A percentile compares a stretch with the other conserved stretches of the same genome.
Evolutionary conservation across 1,284 basidiomycete species (phyloP).

Genomic region (Bondarzewia mesenterica): DNA sequence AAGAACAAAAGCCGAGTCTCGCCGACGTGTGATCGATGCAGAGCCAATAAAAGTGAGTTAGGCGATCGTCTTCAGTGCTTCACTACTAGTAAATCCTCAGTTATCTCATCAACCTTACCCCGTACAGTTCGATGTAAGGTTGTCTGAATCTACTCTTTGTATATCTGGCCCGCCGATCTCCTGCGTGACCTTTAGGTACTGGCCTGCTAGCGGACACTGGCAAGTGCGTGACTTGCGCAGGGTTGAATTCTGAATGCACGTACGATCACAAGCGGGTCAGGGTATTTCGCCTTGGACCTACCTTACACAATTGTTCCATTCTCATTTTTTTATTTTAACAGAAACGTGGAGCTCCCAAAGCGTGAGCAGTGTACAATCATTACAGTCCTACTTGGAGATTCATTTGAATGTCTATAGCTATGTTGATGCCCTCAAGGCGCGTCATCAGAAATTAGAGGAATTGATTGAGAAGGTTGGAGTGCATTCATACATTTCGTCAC

Average conservation of each 20-base stretch:
- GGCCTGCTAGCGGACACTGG: not conserved
- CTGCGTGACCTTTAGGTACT: not conserved
- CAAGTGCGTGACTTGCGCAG: slow-evolving; percentile 9
- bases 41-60: slow-evolving; percentile 12
- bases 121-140: not conserved
- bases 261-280: slow-evolving; percentile 8
- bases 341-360: slow-evolving; percentile 24
- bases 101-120: not conserved
- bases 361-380: too few species aligned
- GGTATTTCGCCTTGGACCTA: too few species aligned
- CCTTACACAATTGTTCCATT: slow-evolving; percentile 21
- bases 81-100: too few species aligned
- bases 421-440: slow-evolving; percentile 64
- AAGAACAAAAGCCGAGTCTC: slow-evolving; percentile 9
- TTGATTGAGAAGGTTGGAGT: slow-evolving; percentile 46
- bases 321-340: not conserved
- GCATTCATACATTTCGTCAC: not conserved
- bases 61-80: too few species aligned
- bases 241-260: slow-evolving; percentile 3
- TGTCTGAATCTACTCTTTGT: not conserved
- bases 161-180: not conserved
- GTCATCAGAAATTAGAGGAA: slow-evolving; percentile 67
- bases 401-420: slow-evolving; percentile 33
- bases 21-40: slow-evolving; percentile 11
- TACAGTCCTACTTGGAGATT: too few species aligned